Evolutionary conservation across 2,329 filamentous ascomycete genomes (phyloP).

Genomic region (Mycosphaerella arachidis): DNA sequence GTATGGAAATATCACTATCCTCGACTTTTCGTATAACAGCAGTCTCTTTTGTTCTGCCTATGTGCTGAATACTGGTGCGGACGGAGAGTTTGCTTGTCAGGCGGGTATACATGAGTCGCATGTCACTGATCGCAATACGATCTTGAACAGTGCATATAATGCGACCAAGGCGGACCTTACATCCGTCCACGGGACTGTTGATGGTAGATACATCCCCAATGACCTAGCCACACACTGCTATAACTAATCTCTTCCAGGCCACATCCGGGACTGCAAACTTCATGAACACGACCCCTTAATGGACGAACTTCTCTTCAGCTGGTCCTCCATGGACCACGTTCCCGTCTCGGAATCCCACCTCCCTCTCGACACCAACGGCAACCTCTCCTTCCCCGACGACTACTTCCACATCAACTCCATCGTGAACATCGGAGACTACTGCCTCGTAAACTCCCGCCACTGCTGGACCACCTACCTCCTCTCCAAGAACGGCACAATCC

Average conservation of each 20-base stretch:
- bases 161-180: constrained; percentile 31
- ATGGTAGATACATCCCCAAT: constrained; percentile 17
- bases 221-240: background rate
- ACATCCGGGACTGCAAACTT: constrained; percentile 37
- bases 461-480: constrained; percentile 24
- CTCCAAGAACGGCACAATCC: constrained; percentile 17
- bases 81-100: constrained; percentile 14
- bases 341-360: constrained; percentile 17
- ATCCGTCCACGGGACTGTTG: constrained; percentile 29
- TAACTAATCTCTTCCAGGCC: constrained; percentile 9
- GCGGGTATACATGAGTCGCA: constrained; percentile 35
- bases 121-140: constrained; percentile 30
- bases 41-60: constrained; percentile 12
- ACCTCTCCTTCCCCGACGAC: constrained; percentile 19
- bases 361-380: constrained; percentile 1
- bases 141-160: constrained; percentile 32
- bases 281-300: constrained; percentile 43
- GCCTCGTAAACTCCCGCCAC: constrained; percentile 24
- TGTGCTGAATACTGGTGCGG: constrained; percentile 7
- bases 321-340: constrained; percentile 39
- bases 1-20: constrained; percentile 23
- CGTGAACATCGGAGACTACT: constrained; percentile 20
- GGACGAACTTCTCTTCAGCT: constrained; percentile 38
- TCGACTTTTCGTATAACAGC: constrained; percentile 20
- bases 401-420: constrained; percentile 30